phyloP scores from a whole-genome alignment of 371 early-diverging fungal species.

The Mortierella polycephala region DNA sequence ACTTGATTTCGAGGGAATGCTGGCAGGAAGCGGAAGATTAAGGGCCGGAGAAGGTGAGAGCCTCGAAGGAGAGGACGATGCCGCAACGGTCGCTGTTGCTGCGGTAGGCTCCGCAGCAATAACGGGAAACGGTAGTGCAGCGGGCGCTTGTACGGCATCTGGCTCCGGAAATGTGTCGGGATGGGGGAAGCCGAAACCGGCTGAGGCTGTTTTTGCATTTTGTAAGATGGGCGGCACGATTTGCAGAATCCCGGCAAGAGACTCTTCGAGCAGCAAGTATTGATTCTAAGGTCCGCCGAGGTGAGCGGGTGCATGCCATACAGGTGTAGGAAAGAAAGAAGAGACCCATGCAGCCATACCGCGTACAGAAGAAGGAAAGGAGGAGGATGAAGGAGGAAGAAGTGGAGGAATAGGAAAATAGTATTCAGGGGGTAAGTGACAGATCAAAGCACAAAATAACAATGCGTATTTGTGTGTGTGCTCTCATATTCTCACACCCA shows the following conservation, averaged over 20 bases:
- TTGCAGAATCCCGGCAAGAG: conserved; percentile 43
- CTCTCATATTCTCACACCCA: not conserved
- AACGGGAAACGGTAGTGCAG: conserved; percentile 1
- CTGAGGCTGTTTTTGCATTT: conserved; percentile 22
- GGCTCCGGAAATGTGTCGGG: conserved; percentile 6
- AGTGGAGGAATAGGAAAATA: conserved; percentile 9
- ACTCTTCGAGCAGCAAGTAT: conserved; percentile 42
- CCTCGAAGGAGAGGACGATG: conserved; percentile 3
- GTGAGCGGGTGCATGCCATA: not conserved
- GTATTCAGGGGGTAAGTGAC: conserved; percentile 13
- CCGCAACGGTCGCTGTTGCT: conserved; percentile 6
- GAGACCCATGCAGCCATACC: not conserved
- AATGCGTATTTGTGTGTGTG: not conserved
- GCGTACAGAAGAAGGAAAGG: not conserved
- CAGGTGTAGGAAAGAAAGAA: not conserved
- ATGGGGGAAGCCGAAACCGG: conserved; percentile 4
- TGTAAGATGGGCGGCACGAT: conserved; percentile 45
- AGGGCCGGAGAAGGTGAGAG: conserved; percentile 5
- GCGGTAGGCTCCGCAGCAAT: conserved; percentile 14
- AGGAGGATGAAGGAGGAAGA: not conserved
- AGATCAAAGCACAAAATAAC: not conserved
- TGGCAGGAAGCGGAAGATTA: not conserved
- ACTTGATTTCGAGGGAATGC: conserved; percentile 14
- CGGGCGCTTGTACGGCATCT: not conserved
- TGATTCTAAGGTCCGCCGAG: conserved; percentile 22